A percentile compares a stretch with the other conserved stretches of the same genome.
phyloP scores from a whole-genome alignment of 1,284 basidiomycete genomes.

The Heterobasidion irregulare region DNA sequence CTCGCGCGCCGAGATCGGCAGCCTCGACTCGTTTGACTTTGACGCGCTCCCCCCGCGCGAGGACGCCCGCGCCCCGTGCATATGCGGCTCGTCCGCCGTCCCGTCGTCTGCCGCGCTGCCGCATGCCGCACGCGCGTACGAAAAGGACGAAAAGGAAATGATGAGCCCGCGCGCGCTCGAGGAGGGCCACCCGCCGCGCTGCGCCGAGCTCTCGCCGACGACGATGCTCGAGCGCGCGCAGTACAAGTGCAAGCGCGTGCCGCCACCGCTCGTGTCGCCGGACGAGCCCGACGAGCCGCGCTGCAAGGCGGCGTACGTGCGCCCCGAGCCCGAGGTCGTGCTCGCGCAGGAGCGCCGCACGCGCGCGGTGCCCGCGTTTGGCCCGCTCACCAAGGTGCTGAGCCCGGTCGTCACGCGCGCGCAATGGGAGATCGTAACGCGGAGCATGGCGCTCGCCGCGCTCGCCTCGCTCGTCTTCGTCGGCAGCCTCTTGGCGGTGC shows the following conservation, averaged over 20 bases:
- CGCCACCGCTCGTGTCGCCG: neutral
- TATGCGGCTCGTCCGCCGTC: slow-evolving; percentile 9
- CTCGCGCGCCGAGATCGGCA: slow-evolving; percentile 25
- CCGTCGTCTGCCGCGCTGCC: slow-evolving; percentile 12
- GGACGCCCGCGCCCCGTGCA: slow-evolving; percentile 8
- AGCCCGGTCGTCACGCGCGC: slow-evolving; percentile 64
- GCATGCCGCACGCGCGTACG: slow-evolving; percentile 1
- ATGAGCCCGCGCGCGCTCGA: neutral
- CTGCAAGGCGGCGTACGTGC: neutral
- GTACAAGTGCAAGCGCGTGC: slow-evolving; percentile 18
- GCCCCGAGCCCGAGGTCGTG: neutral
- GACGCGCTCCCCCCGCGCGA: slow-evolving; percentile 34
- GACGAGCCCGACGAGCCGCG: neutral
- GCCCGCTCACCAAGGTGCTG: slow-evolving; percentile 59
- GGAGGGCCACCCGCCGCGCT: slow-evolving; percentile 2
- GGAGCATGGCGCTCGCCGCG: slow-evolving; percentile 21
- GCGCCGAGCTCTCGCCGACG: slow-evolving; percentile 11
- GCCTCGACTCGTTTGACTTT: slow-evolving; percentile 47
- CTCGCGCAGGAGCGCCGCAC: neutral
- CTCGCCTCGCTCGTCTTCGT: neutral
- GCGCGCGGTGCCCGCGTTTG: slow-evolving; percentile 59
- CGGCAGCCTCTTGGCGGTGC: too few relatives aligned
- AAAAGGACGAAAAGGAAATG: neutral
- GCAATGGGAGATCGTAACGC: slow-evolving; percentile 66
- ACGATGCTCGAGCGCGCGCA: slow-evolving; percentile 17